Evolutionary conservation across 345 rosid species (phyloP).

Genomic region (Populus deltoides): DNA sequence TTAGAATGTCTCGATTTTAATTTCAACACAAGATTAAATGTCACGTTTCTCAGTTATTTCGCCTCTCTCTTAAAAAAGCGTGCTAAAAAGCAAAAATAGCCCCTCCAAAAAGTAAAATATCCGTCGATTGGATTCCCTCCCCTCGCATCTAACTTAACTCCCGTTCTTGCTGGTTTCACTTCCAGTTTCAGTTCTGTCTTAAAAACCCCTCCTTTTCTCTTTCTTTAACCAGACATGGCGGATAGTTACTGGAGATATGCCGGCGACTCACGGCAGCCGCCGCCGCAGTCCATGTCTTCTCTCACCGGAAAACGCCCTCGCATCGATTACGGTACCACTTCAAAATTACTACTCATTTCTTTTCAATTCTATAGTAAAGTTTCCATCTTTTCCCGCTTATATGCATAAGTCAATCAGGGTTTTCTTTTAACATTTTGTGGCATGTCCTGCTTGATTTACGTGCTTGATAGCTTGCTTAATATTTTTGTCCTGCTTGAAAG

Average conservation of each 20-base stretch:
- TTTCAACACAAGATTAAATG: no score
- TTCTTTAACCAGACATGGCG: constrained; percentile 30
- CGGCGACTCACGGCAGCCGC: constrained; percentile 39
- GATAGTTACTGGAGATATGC: constrained; percentile 50
- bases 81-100: no score
- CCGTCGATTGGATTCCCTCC: no score
- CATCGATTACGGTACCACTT: constrained; percentile 36
- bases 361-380: not conserved
- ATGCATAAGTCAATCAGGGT: not conserved
- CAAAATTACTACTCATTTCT: not conserved
- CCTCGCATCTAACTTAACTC: not conserved
- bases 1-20: no score
- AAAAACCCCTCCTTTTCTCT: not conserved
- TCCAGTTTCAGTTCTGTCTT: not conserved
- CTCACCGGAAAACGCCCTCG: constrained; percentile 52
- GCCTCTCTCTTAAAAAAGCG: no score
- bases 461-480: not conserved
- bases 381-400: not conserved
- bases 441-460: not conserved
- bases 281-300: constrained; percentile 27
- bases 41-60: no score
- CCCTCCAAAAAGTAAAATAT: no score
- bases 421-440: not conserved
- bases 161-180: not conserved
- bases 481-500: no score